A percentile compares a stretch with the other conserved stretches of the same genome.
phyloP scores from a whole-genome alignment of 2,329 filamentous ascomycete species.

The Paramyrothecium roridum region DNA sequence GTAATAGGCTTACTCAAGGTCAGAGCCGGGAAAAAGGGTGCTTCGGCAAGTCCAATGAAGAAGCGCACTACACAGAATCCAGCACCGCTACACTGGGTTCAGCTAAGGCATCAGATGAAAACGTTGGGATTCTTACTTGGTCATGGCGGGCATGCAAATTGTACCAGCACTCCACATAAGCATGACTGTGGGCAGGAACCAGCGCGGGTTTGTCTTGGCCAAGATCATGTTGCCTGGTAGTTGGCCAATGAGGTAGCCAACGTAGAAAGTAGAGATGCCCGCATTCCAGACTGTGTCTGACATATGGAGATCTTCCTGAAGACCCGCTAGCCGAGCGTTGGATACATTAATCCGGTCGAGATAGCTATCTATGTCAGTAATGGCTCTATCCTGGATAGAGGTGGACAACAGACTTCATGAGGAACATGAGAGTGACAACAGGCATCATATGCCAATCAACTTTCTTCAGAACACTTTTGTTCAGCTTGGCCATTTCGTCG shows the following conservation, averaged over 20 bases:
- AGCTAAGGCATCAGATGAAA: not conserved
- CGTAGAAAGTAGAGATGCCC: not conserved
- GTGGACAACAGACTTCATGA: constrained; percentile 18
- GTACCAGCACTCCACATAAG: not conserved
- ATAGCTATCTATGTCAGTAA: not conserved
- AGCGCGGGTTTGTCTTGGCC: not conserved
- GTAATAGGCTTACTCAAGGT: not conserved
- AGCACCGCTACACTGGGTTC: constrained; percentile 1
- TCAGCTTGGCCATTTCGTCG: constrained; percentile 17
- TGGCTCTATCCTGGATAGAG: not conserved
- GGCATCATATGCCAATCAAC: constrained; percentile 28
- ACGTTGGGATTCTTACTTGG: constrained; percentile 3
- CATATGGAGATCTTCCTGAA: constrained; percentile 1
- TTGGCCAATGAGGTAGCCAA: not conserved
- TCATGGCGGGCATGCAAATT: not conserved
- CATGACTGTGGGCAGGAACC: not conserved
- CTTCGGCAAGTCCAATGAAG: not conserved
- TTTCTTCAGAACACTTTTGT: constrained; percentile 22
- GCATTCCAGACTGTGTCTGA: not conserved
- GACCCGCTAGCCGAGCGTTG: not conserved
- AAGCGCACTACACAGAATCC: not conserved
- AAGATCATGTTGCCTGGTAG: not conserved
- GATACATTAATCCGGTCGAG: constrained; percentile 2
- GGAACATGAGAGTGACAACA: constrained; percentile 21
- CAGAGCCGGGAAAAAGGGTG: not conserved